Evolutionary conservation across 176 grass and related monocot genomes (phyloP), one percentile per base, ranked within the genome.

Genomic region (Eragrostis nindensis): DNA sequence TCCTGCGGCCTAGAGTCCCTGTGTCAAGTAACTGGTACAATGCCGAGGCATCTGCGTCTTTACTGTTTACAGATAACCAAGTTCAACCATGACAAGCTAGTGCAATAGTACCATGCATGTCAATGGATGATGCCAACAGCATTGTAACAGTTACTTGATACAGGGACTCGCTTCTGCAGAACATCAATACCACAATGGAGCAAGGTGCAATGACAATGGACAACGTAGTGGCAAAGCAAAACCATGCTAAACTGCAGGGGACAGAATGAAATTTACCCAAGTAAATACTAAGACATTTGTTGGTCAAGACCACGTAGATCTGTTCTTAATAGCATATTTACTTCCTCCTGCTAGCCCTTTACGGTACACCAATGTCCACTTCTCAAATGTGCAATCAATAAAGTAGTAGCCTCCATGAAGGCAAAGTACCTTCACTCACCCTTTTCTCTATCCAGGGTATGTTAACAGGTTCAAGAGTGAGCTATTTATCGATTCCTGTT

Each of bases 341-440:
- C 92, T 95, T 54, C 92, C 96, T 56, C 96, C 96, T 62, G 93
- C 85, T 57, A 99, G 77, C 41, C 82, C 86, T 89, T 87, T 61
- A 79, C 89, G 69, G 52, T 99, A 99, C 19, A 95, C 82, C 41
- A 99, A 69, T 6, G 92, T 95, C 96, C 96, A 95, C 70, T 99
- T 93, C 74, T 99, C 90, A 73, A 99, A 99, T 25, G 88, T 95
- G 75, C 90, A 99, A 81, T 91, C 84, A 11, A 93, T 3, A 22
- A 99, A 99, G 73, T 95, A 95, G 68, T 93, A 99, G 36, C 96
- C 92, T 44, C 90, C 96, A 84, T 95, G 96, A 68, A 99, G 90
- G 43, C 66, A 99, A 78, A 30, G 46, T 57, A 49, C 92, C 92
- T 86, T 93, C 88, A 70, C 26, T 95, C 7, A 99, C 96, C 75